A percentile compares a stretch with the other conserved stretches of the same genome.
phyloP scores from a whole-genome alignment of 257 asterid genomes.

The Cinchona pubescens region DNA sequence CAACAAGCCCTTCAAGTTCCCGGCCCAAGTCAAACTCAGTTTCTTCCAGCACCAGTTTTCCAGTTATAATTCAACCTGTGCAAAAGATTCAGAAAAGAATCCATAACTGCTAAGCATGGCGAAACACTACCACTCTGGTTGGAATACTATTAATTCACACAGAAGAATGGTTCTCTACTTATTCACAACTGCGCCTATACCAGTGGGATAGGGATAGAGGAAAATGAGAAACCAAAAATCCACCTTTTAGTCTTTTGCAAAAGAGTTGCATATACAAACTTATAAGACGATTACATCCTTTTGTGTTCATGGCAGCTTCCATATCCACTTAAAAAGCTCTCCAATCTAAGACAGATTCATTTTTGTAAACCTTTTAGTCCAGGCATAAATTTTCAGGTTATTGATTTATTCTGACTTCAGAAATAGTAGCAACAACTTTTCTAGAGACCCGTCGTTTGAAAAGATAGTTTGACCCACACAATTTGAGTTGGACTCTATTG shows the following conservation, averaged over 20 bases:
- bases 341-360: background rate
- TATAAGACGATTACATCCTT: background rate
- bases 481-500: background rate
- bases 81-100: slow-evolving; percentile 16
- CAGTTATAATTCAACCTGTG: slow-evolving; percentile 96
- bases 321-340: background rate
- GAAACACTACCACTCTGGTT: background rate
- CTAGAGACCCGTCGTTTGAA: background rate
- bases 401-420: background rate
- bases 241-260: background rate
- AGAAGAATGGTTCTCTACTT: background rate
- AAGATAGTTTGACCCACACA: background rate
- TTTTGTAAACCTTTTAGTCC: background rate
- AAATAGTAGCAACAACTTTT: background rate
- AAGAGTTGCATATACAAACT: background rate
- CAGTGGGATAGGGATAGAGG: background rate
- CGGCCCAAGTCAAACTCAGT: slow-evolving; percentile 79
- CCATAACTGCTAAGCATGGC: background rate
- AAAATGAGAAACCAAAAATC: background rate
- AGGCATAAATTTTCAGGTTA: background rate
- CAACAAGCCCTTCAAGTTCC: slow-evolving; percentile 94
- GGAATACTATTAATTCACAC: background rate
- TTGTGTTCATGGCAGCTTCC: too few relatives aligned
- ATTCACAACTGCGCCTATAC: background rate
- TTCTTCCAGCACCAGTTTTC: slow-evolving; percentile 82